Conservation (phyloP, 306 rosid genomes). For the Ammopiptanthus mongolicus region DNA sequence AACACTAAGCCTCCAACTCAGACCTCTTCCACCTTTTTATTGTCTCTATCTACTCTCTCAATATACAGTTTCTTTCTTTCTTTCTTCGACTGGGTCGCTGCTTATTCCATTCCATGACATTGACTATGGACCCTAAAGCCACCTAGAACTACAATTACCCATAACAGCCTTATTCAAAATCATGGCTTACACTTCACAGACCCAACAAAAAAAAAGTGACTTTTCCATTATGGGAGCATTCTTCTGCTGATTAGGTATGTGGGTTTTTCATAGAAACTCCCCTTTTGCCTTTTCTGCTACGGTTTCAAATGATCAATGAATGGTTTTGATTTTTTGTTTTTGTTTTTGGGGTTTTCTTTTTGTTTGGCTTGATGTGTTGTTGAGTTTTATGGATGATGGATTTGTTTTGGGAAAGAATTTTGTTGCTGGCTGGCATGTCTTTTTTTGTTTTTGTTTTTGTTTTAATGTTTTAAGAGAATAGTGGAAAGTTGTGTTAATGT, state of each 20-base stretch:
- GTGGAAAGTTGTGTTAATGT: background rate
- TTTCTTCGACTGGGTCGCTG: conserved; percentile 13
- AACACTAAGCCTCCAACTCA: conserved; percentile 24
- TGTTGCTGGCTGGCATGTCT: no score
- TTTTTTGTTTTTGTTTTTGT: background rate
- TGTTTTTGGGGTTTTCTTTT: background rate
- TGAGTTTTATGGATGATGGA: background rate
- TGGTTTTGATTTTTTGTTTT: background rate
- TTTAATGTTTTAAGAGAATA: conserved; percentile 8
- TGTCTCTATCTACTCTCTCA: background rate
- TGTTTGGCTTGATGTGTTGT: conserved; percentile 19
- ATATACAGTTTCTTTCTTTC: background rate
- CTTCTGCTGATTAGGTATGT: conserved; percentile 40
- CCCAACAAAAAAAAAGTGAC: background rate
- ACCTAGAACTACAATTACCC: background rate
- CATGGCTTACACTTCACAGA: background rate
- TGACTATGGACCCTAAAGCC: conserved; percentile 9
- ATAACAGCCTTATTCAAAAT: background rate
- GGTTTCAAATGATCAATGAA: background rate
- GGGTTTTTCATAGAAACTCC: background rate
- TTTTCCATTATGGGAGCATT: background rate
- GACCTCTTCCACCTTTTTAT: background rate
- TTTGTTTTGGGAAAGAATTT: background rate
- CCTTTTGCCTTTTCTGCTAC: background rate
- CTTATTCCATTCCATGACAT: conserved; percentile 7